Percentiles rank a stretch among this genome's conserved stretches.
These are phyloP conservation scores for Pyrenochaeta sp. DNA, from an alignment of 2,329 filamentous ascomycete species.

Conservation along the genomic window DNA sequence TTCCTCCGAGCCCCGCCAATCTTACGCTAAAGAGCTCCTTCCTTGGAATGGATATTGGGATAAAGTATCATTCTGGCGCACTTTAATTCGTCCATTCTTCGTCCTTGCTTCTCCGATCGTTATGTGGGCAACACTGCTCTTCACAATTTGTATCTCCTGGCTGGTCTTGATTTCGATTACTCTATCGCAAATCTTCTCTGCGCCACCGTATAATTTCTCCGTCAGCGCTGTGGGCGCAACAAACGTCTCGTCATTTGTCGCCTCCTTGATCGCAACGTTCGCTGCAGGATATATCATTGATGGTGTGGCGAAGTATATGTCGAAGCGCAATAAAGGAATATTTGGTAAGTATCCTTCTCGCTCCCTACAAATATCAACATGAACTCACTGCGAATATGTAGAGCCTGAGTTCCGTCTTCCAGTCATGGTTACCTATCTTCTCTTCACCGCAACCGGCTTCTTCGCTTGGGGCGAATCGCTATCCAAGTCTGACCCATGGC, in stretches of 20 bases:
- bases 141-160: slow-evolving; percentile 39
- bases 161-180: slow-evolving; percentile 36
- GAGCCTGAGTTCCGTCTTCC: slow-evolving; percentile 38
- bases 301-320: slow-evolving; percentile 32
- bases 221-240: slow-evolving; percentile 31
- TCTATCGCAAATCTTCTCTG: slow-evolving; percentile 36
- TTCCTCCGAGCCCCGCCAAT: slow-evolving; percentile 7
- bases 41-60: slow-evolving; percentile 32
- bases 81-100: slow-evolving; percentile 27
- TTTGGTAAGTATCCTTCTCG: slow-evolving; percentile 24
- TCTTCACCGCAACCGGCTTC: slow-evolving; percentile 32
- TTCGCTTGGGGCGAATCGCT: slow-evolving; percentile 34
- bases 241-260: slow-evolving; percentile 34
- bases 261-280: slow-evolving; percentile 27
- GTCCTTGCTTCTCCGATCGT: slow-evolving; percentile 27
- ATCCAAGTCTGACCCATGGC: slow-evolving; percentile 29
- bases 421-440: slow-evolving; percentile 30
- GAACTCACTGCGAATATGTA: not conserved
- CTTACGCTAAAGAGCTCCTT: slow-evolving; percentile 17
- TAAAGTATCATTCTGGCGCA: slow-evolving; percentile 30
- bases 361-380: not conserved
- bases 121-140: slow-evolving; percentile 33
- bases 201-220: slow-evolving; percentile 35
- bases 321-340: slow-evolving; percentile 29
- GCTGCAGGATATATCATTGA: slow-evolving; percentile 29